phyloP scores from a whole-genome alignment of 2,329 filamentous ascomycete genomes.

The Penicillium sp. region DNA sequence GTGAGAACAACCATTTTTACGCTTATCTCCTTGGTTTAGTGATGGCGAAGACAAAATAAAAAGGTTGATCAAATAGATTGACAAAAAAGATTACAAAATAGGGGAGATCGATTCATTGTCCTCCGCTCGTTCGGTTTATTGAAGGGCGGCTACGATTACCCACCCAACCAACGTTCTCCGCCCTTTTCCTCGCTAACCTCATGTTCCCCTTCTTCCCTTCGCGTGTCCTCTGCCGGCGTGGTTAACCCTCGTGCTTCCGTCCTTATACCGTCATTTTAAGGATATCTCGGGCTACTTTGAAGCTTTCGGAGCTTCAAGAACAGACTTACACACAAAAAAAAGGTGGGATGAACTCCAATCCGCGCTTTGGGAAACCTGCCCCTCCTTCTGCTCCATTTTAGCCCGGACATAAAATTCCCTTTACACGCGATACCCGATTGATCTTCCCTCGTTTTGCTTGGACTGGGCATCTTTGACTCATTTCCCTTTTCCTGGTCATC shows the following conservation, averaged over 20 bases:
- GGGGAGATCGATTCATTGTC: neutral
- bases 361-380: constrained; percentile 3
- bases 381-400: constrained; percentile 9
- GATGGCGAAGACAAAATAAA: neutral
- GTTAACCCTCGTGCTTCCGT: neutral
- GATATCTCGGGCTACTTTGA: neutral
- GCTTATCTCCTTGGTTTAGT: neutral
- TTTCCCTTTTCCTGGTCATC: constrained; percentile 2
- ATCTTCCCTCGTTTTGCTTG: constrained; percentile 6
- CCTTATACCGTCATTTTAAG: neutral
- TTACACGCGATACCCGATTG: constrained; percentile 17
- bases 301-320: neutral
- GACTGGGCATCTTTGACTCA: neutral
- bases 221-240: neutral
- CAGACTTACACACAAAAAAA: neutral
- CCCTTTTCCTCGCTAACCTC: constrained; percentile 5
- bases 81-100: neutral
- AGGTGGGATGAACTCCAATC: constrained; percentile 14
- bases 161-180: constrained; percentile 1
- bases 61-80: neutral
- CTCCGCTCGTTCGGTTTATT: neutral
- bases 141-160: constrained; percentile 5
- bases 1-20: neutral
- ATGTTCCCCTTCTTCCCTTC: constrained; percentile 1
- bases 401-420: constrained; percentile 2